These are phyloP conservation scores for Primulina eburnea DNA, from an alignment of 257 asterid genomes.

Conservation along the genomic window DNA sequence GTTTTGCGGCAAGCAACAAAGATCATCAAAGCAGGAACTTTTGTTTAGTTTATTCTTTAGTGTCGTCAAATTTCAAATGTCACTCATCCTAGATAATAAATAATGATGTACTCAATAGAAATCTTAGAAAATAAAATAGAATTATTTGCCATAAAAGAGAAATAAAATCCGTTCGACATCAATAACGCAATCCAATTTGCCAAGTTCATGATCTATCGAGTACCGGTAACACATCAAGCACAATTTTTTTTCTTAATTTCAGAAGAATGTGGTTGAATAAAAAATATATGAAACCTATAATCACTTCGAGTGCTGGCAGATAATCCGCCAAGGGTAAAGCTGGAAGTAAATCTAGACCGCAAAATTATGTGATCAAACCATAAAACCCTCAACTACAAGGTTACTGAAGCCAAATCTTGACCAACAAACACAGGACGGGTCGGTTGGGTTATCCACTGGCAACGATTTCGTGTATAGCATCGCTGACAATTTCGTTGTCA, in stretches of 20 bases:
- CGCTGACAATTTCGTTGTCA: slow-evolving; percentile 74
- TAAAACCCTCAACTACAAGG: not conserved
- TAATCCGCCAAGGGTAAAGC: not conserved
- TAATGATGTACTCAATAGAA: not conserved
- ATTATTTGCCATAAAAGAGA: not conserved
- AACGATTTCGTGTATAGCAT: slow-evolving; percentile 90
- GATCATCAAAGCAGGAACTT: too few species aligned
- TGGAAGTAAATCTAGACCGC: not conserved
- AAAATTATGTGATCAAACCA: not conserved
- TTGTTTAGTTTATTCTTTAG: too few species aligned
- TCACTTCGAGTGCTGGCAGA: not conserved
- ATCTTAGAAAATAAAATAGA: too few species aligned
- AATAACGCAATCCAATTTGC: not conserved
- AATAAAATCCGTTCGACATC: not conserved
- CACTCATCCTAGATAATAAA: not conserved
- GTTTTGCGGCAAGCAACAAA: too few species aligned
- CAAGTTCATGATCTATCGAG: not conserved
- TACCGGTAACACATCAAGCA: not conserved
- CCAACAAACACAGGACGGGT: not conserved
- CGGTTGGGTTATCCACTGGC: slow-evolving; percentile 62
- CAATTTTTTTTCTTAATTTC: not conserved
- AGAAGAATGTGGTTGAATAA: not conserved
- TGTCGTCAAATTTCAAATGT: too few species aligned
- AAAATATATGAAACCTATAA: not conserved
- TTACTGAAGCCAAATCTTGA: not conserved